Evolutionary conservation across 192 early-diverging fungal genomes (phyloP), one percentile per base, ranked within the genome.

Genomic region (Backusella mclennaniae): DNA sequence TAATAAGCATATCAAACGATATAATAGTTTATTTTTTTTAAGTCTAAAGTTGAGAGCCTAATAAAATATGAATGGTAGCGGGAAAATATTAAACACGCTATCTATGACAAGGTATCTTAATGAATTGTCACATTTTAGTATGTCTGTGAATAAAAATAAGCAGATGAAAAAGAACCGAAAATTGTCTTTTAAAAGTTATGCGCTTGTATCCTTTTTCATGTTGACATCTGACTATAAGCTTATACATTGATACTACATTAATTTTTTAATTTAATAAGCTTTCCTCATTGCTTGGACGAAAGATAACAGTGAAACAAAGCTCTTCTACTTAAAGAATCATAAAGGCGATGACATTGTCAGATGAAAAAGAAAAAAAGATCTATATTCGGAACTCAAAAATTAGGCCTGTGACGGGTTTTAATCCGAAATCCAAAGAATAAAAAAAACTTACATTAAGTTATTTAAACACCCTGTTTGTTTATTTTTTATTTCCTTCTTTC

Each of bases 401-500:
- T 59, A 59, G 53, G 53, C 53, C 2, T 59, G 53, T 59, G 53
- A 59, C 53, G 53, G 53, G 53, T 59, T 59, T 59, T 59, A 59
- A 26, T 59, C 53, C 53, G 53, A 59, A 59, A 59, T 12, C 21
- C 9, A 63, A 63, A 63, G 23, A 63, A 63, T 14, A 63, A 63
- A 63, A 59, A 26, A 21, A n/a, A 26, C 56, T 21, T 59, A 49
- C 46, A 26, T 29, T 14, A 11, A 59, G 56, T 12, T 59, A 59
- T 59, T 59, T 59, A 59, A 59, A 59, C 11, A 59, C 56, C 56
- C 56, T 59, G 56, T 59, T 59, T 59, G 56, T 59, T 59, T 59
- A 59, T 63, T 63, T 56, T 63, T 63, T 63, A 14, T 63, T 63
- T 14, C 29, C 26, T 63, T 63, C 26, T 63, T 63, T 29, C 26